Conservation (phyloP, 139 green algal species). For the Chlamydomonas incerta region DNA sequence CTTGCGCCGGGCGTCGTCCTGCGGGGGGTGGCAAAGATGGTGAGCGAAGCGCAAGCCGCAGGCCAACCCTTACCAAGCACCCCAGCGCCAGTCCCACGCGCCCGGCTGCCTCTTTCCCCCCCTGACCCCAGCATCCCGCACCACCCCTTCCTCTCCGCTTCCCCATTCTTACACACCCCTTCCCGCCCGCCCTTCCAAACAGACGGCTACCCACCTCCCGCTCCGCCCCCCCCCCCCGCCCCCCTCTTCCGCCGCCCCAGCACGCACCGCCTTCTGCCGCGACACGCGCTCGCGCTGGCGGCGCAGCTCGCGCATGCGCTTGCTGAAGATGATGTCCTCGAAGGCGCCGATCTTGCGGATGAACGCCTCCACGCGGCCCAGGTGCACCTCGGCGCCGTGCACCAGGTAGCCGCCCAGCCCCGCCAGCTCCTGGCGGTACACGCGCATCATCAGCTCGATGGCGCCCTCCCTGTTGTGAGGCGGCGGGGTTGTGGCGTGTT, state of each 20-base stretch:
- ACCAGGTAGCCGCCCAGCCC: conserved; percentile 91
- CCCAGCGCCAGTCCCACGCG: too few relatives aligned
- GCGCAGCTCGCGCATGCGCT: conserved; percentile 83
- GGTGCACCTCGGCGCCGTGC: conserved; percentile 69
- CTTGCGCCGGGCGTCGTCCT: conserved; percentile 17
- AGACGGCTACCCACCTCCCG: not conserved
- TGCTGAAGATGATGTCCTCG: conserved; percentile 97
- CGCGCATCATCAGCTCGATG: conserved; percentile 96
- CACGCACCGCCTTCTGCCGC: conserved; percentile 35
- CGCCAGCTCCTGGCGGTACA: conserved; percentile 89
- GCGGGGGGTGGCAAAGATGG: not conserved
- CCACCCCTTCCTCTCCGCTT: too few relatives aligned
- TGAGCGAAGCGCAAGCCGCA: not conserved
- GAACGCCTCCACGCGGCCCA: conserved; percentile 92
- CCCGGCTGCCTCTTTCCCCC: too few relatives aligned
- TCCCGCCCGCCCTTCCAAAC: too few relatives aligned
- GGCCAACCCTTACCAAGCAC: too few relatives aligned
- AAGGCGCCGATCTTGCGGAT: conserved; percentile 83
- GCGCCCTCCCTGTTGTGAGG: conserved; percentile 78
- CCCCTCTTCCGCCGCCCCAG: not conserved
- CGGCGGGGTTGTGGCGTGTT: too few relatives aligned
- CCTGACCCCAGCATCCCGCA: too few relatives aligned
- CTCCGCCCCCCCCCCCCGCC: not conserved
- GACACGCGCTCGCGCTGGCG: conserved; percentile 46
- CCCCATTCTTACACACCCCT: too few relatives aligned